A percentile compares a stretch with the other conserved stretches of the same genome.
Conservation (phyloP, 805 yeast genomes). For the Kurtzmaniella fragi region DNA sequence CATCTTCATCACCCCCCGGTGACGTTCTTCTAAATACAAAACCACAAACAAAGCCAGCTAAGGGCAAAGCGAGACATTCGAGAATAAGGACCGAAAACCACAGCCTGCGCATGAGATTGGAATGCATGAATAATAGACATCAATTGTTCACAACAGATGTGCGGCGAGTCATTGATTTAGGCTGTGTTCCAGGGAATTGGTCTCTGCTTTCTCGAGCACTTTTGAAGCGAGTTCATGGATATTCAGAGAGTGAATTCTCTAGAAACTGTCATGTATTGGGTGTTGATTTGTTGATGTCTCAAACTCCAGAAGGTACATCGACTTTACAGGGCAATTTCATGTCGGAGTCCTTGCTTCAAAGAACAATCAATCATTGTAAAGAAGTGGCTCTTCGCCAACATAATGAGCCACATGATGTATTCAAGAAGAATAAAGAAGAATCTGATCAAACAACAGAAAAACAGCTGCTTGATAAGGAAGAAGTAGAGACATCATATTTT, state of each 20-base stretch:
- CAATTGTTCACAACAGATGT: constrained; percentile 20
- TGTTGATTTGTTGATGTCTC: constrained; percentile 60
- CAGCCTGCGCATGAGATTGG: constrained; percentile 19
- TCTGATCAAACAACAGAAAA: not conserved
- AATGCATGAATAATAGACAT: constrained; percentile 23
- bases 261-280: constrained; percentile 32
- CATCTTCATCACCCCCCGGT: not conserved
- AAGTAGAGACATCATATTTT: constrained; percentile 18
- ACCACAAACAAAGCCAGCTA: constrained; percentile 1
- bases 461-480: constrained; percentile 2
- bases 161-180: constrained; percentile 32
- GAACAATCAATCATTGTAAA: constrained; percentile 20
- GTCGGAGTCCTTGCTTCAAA: constrained; percentile 36
- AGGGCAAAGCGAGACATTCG: constrained; percentile 16
- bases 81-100: constrained; percentile 18
- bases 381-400: constrained; percentile 18
- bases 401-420: not conserved
- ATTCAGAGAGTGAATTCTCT: constrained; percentile 22
- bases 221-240: constrained; percentile 21
- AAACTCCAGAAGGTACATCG: constrained; percentile 77
- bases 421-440: not conserved
- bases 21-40: not conserved
- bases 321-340: constrained; percentile 86
- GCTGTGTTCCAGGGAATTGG: constrained; percentile 41
- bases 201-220: constrained; percentile 22